Conservation (phyloP, 1,139 yeast genomes). For the Trichomonascaceae sp. region DNA sequence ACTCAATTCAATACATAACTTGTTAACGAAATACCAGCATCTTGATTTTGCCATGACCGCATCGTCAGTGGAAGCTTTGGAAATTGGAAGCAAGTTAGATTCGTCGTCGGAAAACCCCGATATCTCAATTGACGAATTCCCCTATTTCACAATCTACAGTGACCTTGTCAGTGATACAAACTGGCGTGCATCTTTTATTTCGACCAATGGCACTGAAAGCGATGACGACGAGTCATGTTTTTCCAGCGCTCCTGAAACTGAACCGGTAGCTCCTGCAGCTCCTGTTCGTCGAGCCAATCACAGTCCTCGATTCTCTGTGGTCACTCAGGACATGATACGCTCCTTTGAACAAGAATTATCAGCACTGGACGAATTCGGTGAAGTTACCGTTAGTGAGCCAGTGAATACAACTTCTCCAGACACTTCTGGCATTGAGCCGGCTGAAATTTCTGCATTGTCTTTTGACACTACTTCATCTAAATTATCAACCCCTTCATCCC, state of each 20-base stretch:
- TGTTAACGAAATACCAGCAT: not conserved
- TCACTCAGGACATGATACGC: conserved; percentile 5
- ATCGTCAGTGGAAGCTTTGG: not conserved
- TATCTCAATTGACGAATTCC: not conserved
- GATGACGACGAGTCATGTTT: not conserved
- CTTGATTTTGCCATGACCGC: not conserved
- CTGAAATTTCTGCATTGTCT: not conserved
- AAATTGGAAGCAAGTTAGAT: not conserved
- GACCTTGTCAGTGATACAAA: not conserved
- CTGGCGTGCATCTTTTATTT: not conserved
- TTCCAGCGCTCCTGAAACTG: not conserved
- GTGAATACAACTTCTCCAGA: not conserved
- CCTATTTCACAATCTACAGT: not conserved
- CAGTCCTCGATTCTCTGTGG: not conserved
- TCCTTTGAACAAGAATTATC: conserved; percentile 8
- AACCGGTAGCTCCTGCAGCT: not conserved
- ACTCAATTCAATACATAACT: not conserved
- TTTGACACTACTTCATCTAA: conserved; percentile 6
- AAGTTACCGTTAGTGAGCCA: not conserved
- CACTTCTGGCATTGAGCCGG: not conserved
- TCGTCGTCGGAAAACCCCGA: not conserved
- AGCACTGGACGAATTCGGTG: conserved; percentile 8
- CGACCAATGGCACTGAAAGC: not conserved
- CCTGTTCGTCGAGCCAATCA: not conserved
- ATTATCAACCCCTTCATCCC: not conserved